A percentile compares a stretch with the other conserved stretches of the same genome.
Conservation (phyloP, 2,329 filamentous ascomycete species). For the Aureobasidium leucospermi region DNA sequence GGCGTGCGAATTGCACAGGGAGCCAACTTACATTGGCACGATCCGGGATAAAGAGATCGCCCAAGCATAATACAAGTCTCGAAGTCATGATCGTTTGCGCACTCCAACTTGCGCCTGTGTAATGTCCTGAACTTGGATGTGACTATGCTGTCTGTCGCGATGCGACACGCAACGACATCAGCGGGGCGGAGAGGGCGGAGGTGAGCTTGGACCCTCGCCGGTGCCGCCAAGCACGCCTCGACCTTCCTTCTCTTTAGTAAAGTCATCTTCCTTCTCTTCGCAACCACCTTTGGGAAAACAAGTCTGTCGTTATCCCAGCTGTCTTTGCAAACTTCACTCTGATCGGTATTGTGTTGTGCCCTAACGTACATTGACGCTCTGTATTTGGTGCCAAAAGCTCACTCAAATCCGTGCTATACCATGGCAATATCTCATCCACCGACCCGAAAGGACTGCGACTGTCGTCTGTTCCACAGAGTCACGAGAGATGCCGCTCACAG, state of each 20-base stretch:
- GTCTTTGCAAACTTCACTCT: no score
- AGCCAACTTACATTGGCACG: constrained; percentile 59
- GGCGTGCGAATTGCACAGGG: constrained; percentile 12
- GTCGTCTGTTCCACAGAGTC: no score
- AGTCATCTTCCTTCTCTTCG: neutral
- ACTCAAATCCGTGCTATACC: neutral
- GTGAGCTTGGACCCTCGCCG: neutral
- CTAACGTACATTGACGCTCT: no score
- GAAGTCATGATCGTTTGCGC: constrained; percentile 54
- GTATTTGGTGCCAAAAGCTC: neutral
- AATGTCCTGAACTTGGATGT: neutral
- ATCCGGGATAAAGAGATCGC: constrained; percentile 90
- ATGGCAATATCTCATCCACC: no score
- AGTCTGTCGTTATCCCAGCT: no score
- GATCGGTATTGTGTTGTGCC: neutral
- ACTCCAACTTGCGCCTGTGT: neutral
- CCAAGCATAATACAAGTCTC: constrained; percentile 83
- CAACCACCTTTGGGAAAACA: no score
- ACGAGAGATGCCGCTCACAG: no score
- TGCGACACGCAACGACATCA: constrained; percentile 3
- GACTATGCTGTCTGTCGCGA: neutral
- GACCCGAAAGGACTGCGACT: no score
- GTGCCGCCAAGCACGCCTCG: neutral
- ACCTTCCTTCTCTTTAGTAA: neutral
- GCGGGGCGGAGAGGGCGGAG: constrained; percentile 8